Base-by-base conservation (phyloP, 2,329 filamentous ascomycete species). In the Aspergillus awamori region DNA sequence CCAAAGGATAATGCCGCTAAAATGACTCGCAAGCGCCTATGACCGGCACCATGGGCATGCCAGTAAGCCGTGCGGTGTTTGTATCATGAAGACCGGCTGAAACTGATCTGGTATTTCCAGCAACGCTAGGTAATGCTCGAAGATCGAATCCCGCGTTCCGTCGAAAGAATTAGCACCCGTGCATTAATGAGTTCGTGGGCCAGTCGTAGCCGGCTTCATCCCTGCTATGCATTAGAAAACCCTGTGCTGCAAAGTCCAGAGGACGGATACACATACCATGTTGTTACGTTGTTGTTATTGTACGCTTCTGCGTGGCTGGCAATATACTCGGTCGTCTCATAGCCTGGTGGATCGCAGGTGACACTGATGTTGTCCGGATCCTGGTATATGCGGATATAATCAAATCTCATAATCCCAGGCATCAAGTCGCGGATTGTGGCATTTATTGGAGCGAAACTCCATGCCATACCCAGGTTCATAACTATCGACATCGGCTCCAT, bases 321-420 rank as follows among this genome's bases (percentile, higher is more conserved):
- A 71, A 91, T 91, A 72, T 91, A 91, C 1, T 81, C 70, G 0
- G 88, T 91, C 0, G 89, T 91, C 58, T 84, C 83, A 70, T 87
- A 91, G 0, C 84, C 87, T 0, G 80, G 79, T 2, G 89, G 89
- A 75, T 91, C 89, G 73, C 89, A 91, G 15, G 87, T 89, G 53
- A 89, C 69, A 41, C 81, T 81, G 67, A 83, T 80, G 11, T 81
- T 78, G 56, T 84, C 82, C 13, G 83, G 81, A 63, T 88, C 84
- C 72, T 90, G 88, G 69, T 90, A 91, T 54, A 91, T 88, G 13
- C 89, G 84, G 57, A 91, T 81, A 71, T 90, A 90, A 73, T 91
- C 88, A 60, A 91, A 79, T 2, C 87, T 81, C 83, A 90, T 88
- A 2, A 81, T 86, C 2, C 86, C 88, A 2, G 88, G 88, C 68